Evolutionary conservation across 345 rosid genomes (phyloP), one percentile per base, ranked within the genome.

Genomic region (Melaleuca alternifolia): DNA sequence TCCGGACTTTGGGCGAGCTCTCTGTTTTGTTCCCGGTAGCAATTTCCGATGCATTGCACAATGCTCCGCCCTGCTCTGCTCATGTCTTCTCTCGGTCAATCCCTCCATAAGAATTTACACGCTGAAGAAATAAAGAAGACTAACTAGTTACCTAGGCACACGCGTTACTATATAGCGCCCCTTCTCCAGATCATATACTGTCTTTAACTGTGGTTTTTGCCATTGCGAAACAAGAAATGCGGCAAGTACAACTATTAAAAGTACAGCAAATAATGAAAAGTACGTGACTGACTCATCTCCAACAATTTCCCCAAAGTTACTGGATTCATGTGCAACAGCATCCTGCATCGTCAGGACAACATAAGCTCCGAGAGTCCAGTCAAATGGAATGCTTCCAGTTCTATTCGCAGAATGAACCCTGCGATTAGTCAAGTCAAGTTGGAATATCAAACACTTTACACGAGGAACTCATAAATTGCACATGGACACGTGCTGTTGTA

Each of bases 281-380:
- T 89, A 88, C 2, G 91, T 89, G 52, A 91, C 89, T 16, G 90
- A 90, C 83, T 88, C 92, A 41, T 88, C 87, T 50, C 93, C 92
- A 71, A 91, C 91, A 54, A 92, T 89, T 85, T 85, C 84, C 48
- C 86, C 90, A 10, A 51, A 41, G 88, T 87, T 84, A 30, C 87
- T 75, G 20, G 51, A 52, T 54, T 87, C 91, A 50, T 54, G 12
- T 23, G 88, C 89, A 50, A 41, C 82, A 3, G 90, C 82, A 14
- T 91, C 88, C 85, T 83, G 48, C 89, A 85, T 87, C 26, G 91
- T 88, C 7, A 90, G 89, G 54, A 89, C 75, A 84, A 91, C 77
- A 86, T 90, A 92, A 85, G 93, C 93, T 87, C 94, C 94, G 3
- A 92, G 91, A 16, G 91, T 90, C 94, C 94, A 91, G 88, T 92